Base-by-base conservation (phyloP, 2,329 filamentous ascomycete genomes). In the Fusarium liriodendri region DNA sequence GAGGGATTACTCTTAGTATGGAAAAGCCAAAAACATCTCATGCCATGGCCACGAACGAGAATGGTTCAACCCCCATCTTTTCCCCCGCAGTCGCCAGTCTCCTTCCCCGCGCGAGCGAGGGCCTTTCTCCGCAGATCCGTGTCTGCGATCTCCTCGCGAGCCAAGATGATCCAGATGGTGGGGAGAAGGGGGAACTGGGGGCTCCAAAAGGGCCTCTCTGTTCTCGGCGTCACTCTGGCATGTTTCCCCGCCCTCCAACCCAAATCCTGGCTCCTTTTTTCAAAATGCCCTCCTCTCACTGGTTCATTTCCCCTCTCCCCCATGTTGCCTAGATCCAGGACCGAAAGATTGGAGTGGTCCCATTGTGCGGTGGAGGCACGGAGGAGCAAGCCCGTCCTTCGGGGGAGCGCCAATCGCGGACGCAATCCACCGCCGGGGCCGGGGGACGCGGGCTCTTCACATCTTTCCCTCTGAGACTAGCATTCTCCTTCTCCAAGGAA, bases 41-140 rank as follows among this genome's bases (percentile, higher is more conserved):
- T 62, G 27, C 40, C 54, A 66, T 47, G 33, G 29, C 20, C n/a
- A 55, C 47, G 35, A 38, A 22, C 32, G n/a, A 38, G 14, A 33
- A 37, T 37, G 25, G 47, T 71, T 73, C 22, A n/a, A 40, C 69
- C 69, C 75, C 71, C 69, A 72, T 74, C 62, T 67, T 73, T 67
- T 73, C 72, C 76, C 76, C 76, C 76, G 66, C 76, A 78, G 38
- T 66, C 70, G 25, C 40, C 58, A 58, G 60, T 72, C 61, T 69
- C 67, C 62, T 71, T 69, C 76, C 76, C 76, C 76, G 64, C 76
- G 68, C 76, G 50, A 64, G 57, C 58, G 55, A 71, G 65, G 67
- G 61, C 50, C 60, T 63, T 74, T 73, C 72, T 75, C 72, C 72
- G 70, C 72, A 74, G 70, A 73, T 73, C 71, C 42, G 60, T 64